These are phyloP conservation scores for Fragaria vesca DNA, from an alignment of 306 rosid genomes.

Conservation along the genomic window DNA sequence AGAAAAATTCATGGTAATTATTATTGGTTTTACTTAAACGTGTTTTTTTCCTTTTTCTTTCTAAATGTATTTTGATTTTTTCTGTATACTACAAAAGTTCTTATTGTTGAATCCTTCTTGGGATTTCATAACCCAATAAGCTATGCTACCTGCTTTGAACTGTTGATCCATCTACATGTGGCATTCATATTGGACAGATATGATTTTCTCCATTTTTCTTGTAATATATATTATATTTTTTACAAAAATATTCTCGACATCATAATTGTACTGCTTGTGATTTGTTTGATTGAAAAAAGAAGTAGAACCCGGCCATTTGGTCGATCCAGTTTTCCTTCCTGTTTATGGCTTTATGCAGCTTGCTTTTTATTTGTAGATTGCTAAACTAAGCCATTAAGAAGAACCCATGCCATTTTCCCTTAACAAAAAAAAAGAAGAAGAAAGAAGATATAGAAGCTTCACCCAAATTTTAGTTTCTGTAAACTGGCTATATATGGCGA, in stretches of 20 bases:
- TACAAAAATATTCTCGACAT: neutral
- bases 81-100: constrained; percentile 25
- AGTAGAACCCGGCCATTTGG: neutral
- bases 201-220: neutral
- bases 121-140: constrained; percentile 33
- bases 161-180: neutral
- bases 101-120: constrained; percentile 28
- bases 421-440: too few relatives aligned
- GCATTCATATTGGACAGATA: neutral
- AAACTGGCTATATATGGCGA: too few relatives aligned
- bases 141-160: neutral
- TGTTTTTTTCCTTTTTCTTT: neutral
- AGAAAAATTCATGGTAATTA: neutral
- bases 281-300: neutral
- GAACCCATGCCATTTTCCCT: too few relatives aligned
- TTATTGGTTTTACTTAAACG: neutral
- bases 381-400: too few relatives aligned
- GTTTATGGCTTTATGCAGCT: neutral
- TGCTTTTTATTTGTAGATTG: too few relatives aligned
- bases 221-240: too few relatives aligned
- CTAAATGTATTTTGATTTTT: neutral
- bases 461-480: too few relatives aligned
- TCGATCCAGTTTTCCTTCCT: neutral
- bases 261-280: neutral
- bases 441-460: too few relatives aligned